Evolutionary conservation across 306 rosid genomes (phyloP).

Genomic region (Quercus alba): DNA sequence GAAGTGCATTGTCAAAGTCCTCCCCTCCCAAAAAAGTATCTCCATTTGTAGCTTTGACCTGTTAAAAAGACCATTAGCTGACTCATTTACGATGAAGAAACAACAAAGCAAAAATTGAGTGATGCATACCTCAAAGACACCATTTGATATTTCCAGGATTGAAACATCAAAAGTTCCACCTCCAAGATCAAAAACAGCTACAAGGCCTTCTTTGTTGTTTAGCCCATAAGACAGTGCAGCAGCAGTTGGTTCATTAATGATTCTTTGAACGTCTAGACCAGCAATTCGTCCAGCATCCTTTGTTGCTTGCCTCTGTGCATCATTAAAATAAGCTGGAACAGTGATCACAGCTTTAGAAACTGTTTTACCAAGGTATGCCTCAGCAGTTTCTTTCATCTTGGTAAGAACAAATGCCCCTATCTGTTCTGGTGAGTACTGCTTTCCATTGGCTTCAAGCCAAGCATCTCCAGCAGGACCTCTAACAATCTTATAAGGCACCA

Average conservation of each 20-base stretch:
- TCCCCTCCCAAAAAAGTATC: slow-evolving; percentile 38
- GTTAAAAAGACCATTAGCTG: background rate
- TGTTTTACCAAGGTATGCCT: slow-evolving; percentile 81
- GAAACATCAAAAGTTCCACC: slow-evolving; percentile 99
- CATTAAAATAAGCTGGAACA: slow-evolving; percentile 92
- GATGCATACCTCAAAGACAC: slow-evolving; percentile 78
- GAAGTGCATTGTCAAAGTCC: background rate
- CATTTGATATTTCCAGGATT: slow-evolving; percentile 91
- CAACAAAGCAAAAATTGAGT: background rate
- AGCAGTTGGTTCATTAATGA: slow-evolving; percentile 94
- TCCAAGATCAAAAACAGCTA: slow-evolving; percentile 95
- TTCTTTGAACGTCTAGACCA: slow-evolving; percentile 90
- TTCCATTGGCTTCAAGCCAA: slow-evolving; percentile 95
- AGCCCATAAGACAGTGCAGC: slow-evolving; percentile 96
- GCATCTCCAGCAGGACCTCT: slow-evolving; percentile 94
- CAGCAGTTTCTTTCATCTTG: slow-evolving; percentile 95
- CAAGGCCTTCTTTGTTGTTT: slow-evolving; percentile 91
- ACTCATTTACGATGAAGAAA: background rate
- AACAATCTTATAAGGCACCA: slow-evolving; percentile 92
- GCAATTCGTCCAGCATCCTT: slow-evolving; percentile 97
- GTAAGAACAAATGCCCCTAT: slow-evolving; percentile 88
- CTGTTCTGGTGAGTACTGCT: slow-evolving; percentile 86
- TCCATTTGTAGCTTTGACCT: background rate
- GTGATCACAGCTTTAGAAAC: slow-evolving; percentile 80
- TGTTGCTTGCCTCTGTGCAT: slow-evolving; percentile 90